Percentiles rank a stretch among this genome's conserved stretches.
phyloP scores from a whole-genome alignment of 2,329 filamentous ascomycete species.

The Aspergillus glaucus region DNA sequence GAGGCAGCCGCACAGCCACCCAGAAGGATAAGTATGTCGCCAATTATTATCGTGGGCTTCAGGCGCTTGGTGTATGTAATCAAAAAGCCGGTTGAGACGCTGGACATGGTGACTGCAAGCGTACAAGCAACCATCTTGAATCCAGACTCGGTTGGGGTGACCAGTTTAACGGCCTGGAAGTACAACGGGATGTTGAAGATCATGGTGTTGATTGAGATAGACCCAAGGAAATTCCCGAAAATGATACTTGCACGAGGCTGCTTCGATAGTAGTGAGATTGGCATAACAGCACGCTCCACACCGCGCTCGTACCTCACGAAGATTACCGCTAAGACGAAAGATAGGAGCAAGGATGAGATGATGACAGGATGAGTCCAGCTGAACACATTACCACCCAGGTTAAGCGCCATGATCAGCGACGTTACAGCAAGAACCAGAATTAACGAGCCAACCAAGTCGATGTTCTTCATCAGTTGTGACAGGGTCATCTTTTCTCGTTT shows the following conservation, averaged over 20 bases:
- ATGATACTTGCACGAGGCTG: conserved; percentile 45
- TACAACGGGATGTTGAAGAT: conserved; percentile 68
- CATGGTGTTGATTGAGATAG: conserved; percentile 49
- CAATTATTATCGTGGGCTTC: conserved; percentile 54
- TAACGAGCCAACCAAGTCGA: conserved; percentile 46
- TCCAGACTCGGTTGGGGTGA: conserved; percentile 64
- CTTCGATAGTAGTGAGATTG: conserved; percentile 42
- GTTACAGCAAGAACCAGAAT: conserved; percentile 44
- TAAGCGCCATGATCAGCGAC: conserved; percentile 45
- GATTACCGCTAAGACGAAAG: conserved; percentile 30
- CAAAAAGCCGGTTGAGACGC: conserved; percentile 55
- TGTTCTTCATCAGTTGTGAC: conserved; percentile 40
- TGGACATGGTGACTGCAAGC: conserved; percentile 49
- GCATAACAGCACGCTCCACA: conserved; percentile 46
- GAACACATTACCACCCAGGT: conserved; percentile 48
- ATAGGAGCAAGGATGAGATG: conserved; percentile 40
- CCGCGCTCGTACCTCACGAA: conserved; percentile 38
- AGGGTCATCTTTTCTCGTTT: conserved; percentile 36
- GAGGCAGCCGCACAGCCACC: conserved; percentile 48
- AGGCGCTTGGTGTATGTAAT: conserved; percentile 55
- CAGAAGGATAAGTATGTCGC: conserved; percentile 43
- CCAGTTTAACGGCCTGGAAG: conserved; percentile 68
- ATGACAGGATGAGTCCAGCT: conserved; percentile 48
- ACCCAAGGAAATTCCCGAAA: conserved; percentile 48
- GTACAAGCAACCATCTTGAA: conserved; percentile 63